phyloP scores from a whole-genome alignment of 495 filamentous ascomycete genomes.

The Penicillium silybi region DNA sequence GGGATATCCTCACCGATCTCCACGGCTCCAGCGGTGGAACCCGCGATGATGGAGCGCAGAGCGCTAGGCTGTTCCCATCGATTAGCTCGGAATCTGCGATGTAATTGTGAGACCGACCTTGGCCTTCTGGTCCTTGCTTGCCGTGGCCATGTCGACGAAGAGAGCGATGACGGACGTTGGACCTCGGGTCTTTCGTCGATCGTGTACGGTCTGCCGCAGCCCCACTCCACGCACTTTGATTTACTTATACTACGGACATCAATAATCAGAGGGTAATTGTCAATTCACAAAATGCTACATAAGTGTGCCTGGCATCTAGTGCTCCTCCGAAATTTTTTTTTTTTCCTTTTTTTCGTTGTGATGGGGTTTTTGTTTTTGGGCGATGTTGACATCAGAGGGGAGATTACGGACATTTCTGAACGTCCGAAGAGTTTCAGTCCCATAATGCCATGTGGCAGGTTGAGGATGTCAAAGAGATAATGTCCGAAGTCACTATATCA shows the following conservation, averaged over 20 bases:
- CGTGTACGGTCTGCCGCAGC: slow-evolving; percentile 18
- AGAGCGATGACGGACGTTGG: slow-evolving; percentile 1
- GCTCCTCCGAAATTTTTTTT: slow-evolving; percentile 28
- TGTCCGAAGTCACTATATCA: not conserved
- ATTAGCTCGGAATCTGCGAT: not conserved
- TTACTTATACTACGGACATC: not conserved
- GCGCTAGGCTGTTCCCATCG: slow-evolving; percentile 60
- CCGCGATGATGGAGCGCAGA: slow-evolving; percentile 81
- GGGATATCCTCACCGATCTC: slow-evolving; percentile 68
- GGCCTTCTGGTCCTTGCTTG: slow-evolving; percentile 36
- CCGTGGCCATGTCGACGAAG: slow-evolving; percentile 35
- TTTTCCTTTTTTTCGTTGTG: slow-evolving; percentile 8
- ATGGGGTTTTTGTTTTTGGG: slow-evolving; percentile 3
- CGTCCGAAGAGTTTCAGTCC: not conserved
- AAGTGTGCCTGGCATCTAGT: slow-evolving; percentile 22
- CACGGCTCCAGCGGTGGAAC: slow-evolving; percentile 84
- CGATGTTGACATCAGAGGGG: not conserved
- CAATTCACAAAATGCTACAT: slow-evolving; percentile 30
- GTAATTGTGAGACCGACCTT: slow-evolving; percentile 32
- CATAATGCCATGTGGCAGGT: not conserved
- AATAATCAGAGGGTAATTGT: slow-evolving; percentile 25
- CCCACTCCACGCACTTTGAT: slow-evolving; percentile 16
- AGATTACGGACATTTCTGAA: too few species aligned
- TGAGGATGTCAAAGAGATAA: slow-evolving; percentile 3
- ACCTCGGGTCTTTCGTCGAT: slow-evolving; percentile 15